Conservation (phyloP, 148 eudicot genomes). For the Fagopyrum tataricum region DNA sequence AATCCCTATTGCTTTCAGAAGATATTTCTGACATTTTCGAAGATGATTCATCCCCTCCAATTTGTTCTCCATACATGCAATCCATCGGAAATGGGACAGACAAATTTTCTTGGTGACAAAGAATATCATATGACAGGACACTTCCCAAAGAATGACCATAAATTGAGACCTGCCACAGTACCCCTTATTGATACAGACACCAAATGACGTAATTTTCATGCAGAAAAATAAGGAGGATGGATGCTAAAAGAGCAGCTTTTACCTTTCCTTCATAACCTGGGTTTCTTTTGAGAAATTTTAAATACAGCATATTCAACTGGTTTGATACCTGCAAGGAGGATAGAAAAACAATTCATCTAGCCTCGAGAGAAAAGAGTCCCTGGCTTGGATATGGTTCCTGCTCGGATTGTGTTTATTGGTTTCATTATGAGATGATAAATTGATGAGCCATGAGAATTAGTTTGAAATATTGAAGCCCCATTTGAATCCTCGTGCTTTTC, state of each 20-base stretch:
- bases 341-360: not conserved
- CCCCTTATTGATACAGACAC: not conserved
- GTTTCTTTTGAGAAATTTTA: conserved; percentile 85
- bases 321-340: conserved; percentile 57
- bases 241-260: conserved; percentile 22
- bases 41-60: conserved; percentile 22
- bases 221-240: not conserved
- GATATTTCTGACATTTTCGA: conserved; percentile 20
- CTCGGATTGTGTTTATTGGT: too few species aligned
- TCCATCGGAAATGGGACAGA: conserved; percentile 86
- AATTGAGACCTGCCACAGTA: conserved; percentile 57
- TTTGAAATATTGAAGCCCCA: too few species aligned
- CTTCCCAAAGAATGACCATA: conserved; percentile 98
- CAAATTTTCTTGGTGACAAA: conserved; percentile 83
- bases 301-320: conserved; percentile 76
- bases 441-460: too few species aligned
- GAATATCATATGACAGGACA: conserved; percentile 91
- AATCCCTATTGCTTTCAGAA: conserved; percentile 14
- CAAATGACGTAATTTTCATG: not conserved
- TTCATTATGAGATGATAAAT: too few species aligned
- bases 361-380: not conserved
- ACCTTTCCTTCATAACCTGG: conserved; percentile 99
- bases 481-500: too few species aligned
- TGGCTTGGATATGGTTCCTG: not conserved
- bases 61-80: conserved; percentile 45